Conservation (phyloP, 805 yeast species). For the Naumovozyma baii region DNA sequence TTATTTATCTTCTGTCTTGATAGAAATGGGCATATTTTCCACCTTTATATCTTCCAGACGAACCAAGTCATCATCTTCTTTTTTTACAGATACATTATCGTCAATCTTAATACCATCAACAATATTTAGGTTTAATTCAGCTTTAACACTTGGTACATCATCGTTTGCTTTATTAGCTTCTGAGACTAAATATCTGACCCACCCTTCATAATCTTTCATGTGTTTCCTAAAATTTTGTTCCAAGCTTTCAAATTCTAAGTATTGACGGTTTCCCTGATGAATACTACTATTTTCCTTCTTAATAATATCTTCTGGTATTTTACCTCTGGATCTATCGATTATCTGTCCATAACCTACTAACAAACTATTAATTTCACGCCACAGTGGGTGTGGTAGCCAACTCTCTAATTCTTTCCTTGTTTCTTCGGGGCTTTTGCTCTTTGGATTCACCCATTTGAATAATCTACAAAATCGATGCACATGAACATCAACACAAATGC, state of each 20-base stretch:
- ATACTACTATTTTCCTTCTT: constrained; percentile 1
- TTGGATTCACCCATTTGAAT: constrained; percentile 65
- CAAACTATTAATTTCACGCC: constrained; percentile 80
- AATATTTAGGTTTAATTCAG: not conserved
- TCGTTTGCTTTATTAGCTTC: constrained; percentile 1
- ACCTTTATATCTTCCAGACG: not conserved
- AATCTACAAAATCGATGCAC: constrained; percentile 68
- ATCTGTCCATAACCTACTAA: constrained; percentile 92
- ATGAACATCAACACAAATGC: constrained; percentile 94
- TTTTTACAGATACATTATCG: constrained; percentile 1
- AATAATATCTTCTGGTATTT: constrained; percentile 39
- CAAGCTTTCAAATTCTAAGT: not conserved
- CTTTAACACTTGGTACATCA: not conserved
- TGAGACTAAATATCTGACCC: constrained; percentile 8
- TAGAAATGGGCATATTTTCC: not conserved
- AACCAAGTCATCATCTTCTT: not conserved
- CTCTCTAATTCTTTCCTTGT: constrained; percentile 58
- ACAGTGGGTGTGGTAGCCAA: constrained; percentile 64
- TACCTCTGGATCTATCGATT: constrained; percentile 63
- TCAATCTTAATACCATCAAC: not conserved
- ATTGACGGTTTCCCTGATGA: not conserved
- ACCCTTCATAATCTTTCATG: constrained; percentile 8
- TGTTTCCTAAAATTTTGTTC: constrained; percentile 3
- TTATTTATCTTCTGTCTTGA: too few relatives aligned
- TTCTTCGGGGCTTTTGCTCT: constrained; percentile 57